phyloP scores from a whole-genome alignment of 2,329 filamentous ascomycete species.

The Fusarium coicis region DNA sequence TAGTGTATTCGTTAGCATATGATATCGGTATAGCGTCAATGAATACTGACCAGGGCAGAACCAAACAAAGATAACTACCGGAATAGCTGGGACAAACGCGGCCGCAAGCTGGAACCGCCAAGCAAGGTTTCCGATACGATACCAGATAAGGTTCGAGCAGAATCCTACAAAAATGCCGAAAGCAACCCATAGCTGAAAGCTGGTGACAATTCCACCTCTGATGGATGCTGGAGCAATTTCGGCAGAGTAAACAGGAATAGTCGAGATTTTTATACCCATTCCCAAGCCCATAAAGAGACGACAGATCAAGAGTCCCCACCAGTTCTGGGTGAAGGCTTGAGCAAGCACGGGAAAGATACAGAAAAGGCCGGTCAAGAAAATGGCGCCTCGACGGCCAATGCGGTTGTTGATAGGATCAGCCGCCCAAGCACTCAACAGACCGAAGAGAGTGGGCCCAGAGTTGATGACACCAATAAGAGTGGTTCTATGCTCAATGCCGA shows the following conservation, averaged over 20 bases:
- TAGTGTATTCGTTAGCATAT: not conserved
- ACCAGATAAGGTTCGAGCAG: conserved; percentile 71
- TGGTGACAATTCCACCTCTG: conserved; percentile 61
- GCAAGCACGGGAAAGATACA: conserved; percentile 66
- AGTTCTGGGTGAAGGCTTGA: conserved; percentile 62
- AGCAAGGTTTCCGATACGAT: conserved; percentile 63
- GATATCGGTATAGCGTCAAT: rapidly evolving
- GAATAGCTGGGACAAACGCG: conserved; percentile 71
- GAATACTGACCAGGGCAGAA: conserved; percentile 65
- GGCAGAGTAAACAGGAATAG: conserved; percentile 63
- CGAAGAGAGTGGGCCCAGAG: conserved; percentile 42
- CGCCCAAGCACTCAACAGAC: conserved; percentile 42
- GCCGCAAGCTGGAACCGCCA: conserved; percentile 73
- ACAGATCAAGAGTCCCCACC: conserved; percentile 56
- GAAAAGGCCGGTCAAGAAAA: conserved; percentile 67
- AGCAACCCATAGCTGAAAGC: conserved; percentile 61
- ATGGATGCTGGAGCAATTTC: conserved; percentile 61
- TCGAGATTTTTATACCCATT: conserved; percentile 63
- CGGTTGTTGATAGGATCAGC: conserved; percentile 52
- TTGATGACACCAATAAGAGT: conserved; percentile 71
- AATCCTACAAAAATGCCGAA: conserved; percentile 73
- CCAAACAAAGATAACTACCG: conserved; percentile 65
- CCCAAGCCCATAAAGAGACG: conserved; percentile 65
- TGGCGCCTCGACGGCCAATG: conserved; percentile 48
- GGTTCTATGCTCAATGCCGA: conserved; percentile 49